A percentile compares a stretch with the other conserved stretches of the same genome.
phyloP scores from a whole-genome alignment of 371 early-diverging fungal species.

The Nematocida sp. region DNA sequence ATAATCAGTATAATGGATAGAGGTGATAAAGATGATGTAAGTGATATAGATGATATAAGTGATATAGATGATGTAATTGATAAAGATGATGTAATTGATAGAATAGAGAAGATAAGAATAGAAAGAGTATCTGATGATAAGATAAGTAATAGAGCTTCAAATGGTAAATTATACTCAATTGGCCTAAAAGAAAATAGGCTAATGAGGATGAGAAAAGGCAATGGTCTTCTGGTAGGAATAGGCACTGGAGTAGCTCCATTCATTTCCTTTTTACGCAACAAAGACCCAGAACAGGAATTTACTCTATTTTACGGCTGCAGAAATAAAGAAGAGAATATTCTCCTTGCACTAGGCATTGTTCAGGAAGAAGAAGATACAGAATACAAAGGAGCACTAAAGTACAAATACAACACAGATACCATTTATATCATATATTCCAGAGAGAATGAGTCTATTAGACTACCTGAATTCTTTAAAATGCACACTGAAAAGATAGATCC shows the following conservation, averaged over 20 bases:
- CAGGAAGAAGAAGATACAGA: not conserved
- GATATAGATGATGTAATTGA: no score
- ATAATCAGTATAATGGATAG: not conserved
- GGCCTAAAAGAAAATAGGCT: slow-evolving; percentile 46
- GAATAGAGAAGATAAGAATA: no score
- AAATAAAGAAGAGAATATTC: slow-evolving; percentile 58
- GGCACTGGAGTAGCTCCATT: slow-evolving; percentile 65
- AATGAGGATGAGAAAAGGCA: slow-evolving; percentile 14
- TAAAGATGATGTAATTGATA: no score
- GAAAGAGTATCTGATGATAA: not conserved
- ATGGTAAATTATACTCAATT: not conserved
- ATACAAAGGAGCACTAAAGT: slow-evolving; percentile 23
- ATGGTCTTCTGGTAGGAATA: slow-evolving; percentile 55
- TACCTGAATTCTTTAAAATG: slow-evolving; percentile 1
- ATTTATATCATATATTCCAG: slow-evolving; percentile 32
- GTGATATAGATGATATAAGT: no score
- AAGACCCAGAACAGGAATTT: slow-evolving; percentile 13
- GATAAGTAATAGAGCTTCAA: not conserved
- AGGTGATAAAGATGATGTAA: no score
- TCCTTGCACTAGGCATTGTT: not conserved
- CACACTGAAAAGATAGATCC: not conserved
- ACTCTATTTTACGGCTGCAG: slow-evolving; percentile 63
- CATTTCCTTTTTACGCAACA: slow-evolving; percentile 58
- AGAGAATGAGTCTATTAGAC: not conserved
- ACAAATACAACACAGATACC: not conserved